Evolutionary conservation across 148 eudicot genomes (phyloP).

Genomic region (Rhododendron mucronatum): DNA sequence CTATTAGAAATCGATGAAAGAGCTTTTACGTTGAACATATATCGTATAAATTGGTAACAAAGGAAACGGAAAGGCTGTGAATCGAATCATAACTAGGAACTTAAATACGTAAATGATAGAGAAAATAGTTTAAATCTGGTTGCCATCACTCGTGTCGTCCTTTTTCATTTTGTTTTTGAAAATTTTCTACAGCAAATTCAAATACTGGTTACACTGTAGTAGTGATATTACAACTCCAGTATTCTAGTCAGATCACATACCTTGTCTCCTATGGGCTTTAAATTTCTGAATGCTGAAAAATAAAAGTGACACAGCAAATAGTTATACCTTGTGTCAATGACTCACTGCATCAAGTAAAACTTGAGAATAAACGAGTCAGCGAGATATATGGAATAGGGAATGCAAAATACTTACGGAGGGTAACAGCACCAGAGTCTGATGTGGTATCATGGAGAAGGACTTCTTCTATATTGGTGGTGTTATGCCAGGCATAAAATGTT

Average conservation of each 20-base stretch:
- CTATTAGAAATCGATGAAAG: not conserved
- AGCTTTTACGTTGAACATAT: not conserved
- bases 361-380: not conserved
- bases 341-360: not conserved
- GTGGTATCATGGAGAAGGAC: constrained; percentile 49
- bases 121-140: not conserved
- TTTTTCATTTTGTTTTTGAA: not conserved
- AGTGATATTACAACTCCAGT: not conserved
- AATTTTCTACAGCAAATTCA: not conserved
- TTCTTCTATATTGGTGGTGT: constrained; percentile 25
- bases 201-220: not conserved
- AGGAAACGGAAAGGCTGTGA: not conserved
- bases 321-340: not conserved
- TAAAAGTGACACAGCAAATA: not conserved
- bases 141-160: not conserved
- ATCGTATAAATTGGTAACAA: not conserved
- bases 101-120: not conserved
- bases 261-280: constrained; percentile 65
- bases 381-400: not conserved
- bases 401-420: constrained; percentile 47
- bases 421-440: constrained; percentile 56
- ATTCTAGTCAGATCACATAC: constrained; percentile 27
- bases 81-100: not conserved
- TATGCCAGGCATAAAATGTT: constrained; percentile 55
- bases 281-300: constrained; percentile 51